Evolutionary conservation across 1,139 yeast species (phyloP), one percentile per base, ranked within the genome.

Genomic region (Wickerhamiella pararugosa): DNA sequence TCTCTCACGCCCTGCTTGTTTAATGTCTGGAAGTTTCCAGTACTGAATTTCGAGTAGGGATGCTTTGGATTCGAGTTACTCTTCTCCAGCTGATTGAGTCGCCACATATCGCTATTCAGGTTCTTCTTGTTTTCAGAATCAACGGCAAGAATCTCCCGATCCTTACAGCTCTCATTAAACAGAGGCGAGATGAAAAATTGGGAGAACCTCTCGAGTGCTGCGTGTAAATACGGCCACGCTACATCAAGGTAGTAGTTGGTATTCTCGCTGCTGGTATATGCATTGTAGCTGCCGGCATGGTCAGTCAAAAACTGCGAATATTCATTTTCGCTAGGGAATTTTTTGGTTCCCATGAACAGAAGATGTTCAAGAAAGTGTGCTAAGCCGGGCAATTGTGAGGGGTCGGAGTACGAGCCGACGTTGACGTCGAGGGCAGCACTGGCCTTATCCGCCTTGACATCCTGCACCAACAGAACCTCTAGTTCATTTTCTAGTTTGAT

Each of bases 341-440:
- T 87, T 51, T 73, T 69, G 4, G 97, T 87, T n/a, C 98, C 98
- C 95, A 90, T 84, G 59, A 90, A 90, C 47, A 90, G 66, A 51
- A 90, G 67, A 62, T 90, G 98, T 63, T 90, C 98, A 62, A 96
- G 86, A 60, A 90, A 90, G 62, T 90, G 98, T 2, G 98, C 98
- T 48, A 90, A 66, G 1, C 98, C 98, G 2, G 87, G 79, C 29
- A 84, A 60, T 28, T 69, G 66, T 41, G 70, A 67, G 11, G 82
- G 83, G 56, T 90, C 97, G 41, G 81, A 73, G 58, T 79, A 82
- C 4, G 95, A 72, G 15, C 98, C 98, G 25, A 86, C 90, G 53
- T 82, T 76, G 30, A 90, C 97, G 56, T 84, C 95, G 45, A 90
- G 63, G 0, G 97, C 80, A 1, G 97, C 97, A 0, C 95, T 93